These are phyloP conservation scores for Spinacia oleracea DNA, from an alignment of 179 eudicot species.

Conservation along the genomic window DNA sequence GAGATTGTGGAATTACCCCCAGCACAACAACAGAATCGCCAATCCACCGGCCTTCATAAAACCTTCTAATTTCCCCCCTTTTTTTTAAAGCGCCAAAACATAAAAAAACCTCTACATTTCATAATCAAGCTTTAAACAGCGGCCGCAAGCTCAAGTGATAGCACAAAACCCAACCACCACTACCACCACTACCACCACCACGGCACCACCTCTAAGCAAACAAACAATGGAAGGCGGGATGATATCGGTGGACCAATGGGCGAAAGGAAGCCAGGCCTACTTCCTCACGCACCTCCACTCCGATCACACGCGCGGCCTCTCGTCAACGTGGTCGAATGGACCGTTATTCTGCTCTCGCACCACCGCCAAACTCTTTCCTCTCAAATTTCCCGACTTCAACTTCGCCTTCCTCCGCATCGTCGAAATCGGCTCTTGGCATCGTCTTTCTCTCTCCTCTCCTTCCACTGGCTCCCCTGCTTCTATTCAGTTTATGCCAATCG, in stretches of 20 bases:
- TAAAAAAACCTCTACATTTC: no score
- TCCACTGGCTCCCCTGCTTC: constrained; percentile 32
- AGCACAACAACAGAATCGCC: no score
- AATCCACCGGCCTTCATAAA: no score
- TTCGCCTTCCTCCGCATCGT: constrained; percentile 56
- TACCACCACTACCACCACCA: no score
- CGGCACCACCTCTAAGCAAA: no score
- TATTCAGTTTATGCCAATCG: constrained; percentile 50
- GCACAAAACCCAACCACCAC: no score
- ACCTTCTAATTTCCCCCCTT: no score
- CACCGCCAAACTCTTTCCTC: constrained; percentile 64
- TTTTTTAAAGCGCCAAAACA: no score
- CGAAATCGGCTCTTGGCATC: constrained; percentile 53
- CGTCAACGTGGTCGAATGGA: constrained; percentile 60
- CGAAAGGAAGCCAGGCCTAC: constrained; percentile 61
- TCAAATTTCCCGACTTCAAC: constrained; percentile 65
- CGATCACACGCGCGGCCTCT: constrained; percentile 70
- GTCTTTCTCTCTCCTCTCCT: constrained; percentile 49
- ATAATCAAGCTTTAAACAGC: no score
- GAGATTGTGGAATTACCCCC: no score
- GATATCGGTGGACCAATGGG: constrained; percentile 86
- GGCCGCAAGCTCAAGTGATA: no score
- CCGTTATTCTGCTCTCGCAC: constrained; percentile 69
- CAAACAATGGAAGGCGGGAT: constrained; percentile 65
- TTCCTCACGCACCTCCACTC: constrained; percentile 81